Conservation (phyloP, 73 alveolate genomes). For the Uronychia binucleata region DNA sequence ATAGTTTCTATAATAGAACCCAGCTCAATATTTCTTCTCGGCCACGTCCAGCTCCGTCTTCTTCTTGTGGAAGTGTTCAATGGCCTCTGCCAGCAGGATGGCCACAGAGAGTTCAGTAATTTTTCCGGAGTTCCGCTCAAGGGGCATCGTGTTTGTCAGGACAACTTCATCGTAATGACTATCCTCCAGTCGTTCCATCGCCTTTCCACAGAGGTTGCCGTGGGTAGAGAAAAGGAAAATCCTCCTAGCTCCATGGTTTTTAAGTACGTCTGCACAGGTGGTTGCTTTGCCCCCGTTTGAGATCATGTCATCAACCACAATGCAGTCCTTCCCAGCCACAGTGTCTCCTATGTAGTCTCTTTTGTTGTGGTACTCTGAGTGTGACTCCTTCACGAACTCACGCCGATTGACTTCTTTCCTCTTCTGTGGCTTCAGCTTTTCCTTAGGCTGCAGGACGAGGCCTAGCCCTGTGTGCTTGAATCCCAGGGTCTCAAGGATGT, state of each 20-base stretch:
- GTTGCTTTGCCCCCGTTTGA: neutral
- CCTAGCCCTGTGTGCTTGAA: neutral
- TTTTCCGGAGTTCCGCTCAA: neutral
- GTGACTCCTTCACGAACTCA: neutral
- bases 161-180: neutral
- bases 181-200: neutral
- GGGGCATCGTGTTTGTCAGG: neutral
- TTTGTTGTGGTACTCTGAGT: neutral
- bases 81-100: neutral
- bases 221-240: neutral
- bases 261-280: neutral
- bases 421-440: neutral
- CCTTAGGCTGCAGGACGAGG: neutral
- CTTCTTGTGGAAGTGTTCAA: neutral
- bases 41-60: neutral
- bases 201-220: neutral
- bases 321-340: neutral
- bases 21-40: neutral
- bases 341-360: slow-evolving; percentile 1
- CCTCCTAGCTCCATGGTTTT: neutral
- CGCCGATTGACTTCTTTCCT: neutral
- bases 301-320: slow-evolving; percentile 2
- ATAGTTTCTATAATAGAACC: neutral
- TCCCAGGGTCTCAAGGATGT: neutral
- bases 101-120: neutral